These are phyloP conservation scores for Hordeum vulgare DNA, from an alignment of 176 grass and related monocot genomes.

Conservation along the genomic window DNA sequence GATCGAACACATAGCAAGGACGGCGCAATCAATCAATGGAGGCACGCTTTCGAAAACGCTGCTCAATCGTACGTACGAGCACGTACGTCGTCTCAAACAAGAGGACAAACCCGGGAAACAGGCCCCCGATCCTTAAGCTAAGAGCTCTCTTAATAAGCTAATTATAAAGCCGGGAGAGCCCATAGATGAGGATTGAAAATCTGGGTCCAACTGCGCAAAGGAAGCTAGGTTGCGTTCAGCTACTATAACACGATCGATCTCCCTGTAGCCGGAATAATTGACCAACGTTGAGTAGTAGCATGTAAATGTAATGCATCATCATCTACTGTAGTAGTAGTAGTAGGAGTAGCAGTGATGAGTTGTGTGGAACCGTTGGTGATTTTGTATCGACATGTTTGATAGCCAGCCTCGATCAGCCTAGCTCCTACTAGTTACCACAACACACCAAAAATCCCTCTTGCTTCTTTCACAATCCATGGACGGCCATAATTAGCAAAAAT, in stretches of 20 bases:
- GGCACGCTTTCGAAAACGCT: neutral
- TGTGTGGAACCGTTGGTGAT: neutral
- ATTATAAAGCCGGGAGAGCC: too few species aligned
- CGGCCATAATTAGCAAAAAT: neutral
- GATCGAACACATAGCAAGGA: neutral
- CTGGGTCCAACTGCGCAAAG: neutral
- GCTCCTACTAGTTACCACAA: neutral
- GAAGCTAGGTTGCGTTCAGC: neutral
- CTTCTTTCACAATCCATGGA: slow-evolving; percentile 16
- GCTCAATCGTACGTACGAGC: neutral
- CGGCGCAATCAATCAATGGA: neutral
- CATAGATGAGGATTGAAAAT: neutral
- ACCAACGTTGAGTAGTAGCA: neutral
- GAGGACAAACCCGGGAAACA: neutral
- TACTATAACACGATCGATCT: neutral
- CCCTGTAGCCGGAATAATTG: slow-evolving; percentile 23
- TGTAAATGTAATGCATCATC: neutral
- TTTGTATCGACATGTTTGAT: neutral
- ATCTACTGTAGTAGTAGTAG: too few species aligned
- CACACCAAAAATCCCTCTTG: neutral
- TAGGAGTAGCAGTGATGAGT: neutral
- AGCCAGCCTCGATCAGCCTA: neutral
- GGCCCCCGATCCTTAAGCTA: too few species aligned
- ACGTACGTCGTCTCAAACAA: neutral
- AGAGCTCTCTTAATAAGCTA: too few species aligned